Base-by-base conservation (phyloP, 2,329 filamentous ascomycete genomes). In the Cladosporium sp. region DNA sequence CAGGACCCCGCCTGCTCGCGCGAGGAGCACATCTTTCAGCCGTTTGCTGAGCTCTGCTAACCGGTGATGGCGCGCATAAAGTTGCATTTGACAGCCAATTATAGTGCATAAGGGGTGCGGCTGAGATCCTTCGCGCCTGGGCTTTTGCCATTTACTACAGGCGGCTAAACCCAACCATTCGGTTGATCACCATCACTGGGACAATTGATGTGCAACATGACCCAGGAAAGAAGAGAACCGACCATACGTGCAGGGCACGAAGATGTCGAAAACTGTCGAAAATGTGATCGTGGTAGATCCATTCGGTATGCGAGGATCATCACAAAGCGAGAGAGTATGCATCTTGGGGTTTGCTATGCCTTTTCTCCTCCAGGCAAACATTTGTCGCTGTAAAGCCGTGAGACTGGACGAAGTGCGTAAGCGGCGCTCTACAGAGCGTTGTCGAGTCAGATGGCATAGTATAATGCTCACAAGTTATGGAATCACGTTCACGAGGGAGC, bases 111-210 rank as follows among this genome's bases (percentile, higher is more conserved):
- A 23, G 21, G n/a, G 26, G 58, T 48, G 58, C 58, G 58, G 58
- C 58, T 60, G 58, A 23, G 39, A 54, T 54, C 51, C 36, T 39
- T 60, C 39, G 58, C 26, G 39, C 18, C 28, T 32, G 26, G 21
- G n/a, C 36, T 30, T 54, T 28, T 32, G 7, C 26, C 51, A 54
- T 11, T 26, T 54, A 30, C 21, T 32, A n/a, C 39, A 46, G 39
- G 10, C 25, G 49, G 49, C 25, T 53, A 53, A 28, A 53, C 14
- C 48, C 26, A 53, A 30, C n/a, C 39, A 46, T 46, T 46, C 2
- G 39, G 39, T 46, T 7, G 39, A 23, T 46, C 39, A 21, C 8
- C n/a, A 46, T 46, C 13, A 21, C 39, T 21, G n/a, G 39, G 8
- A 23, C n/a, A 10, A 46, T 46, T 10, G 18, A 46, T n/a, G n/a